Evolutionary conservation across 176 grass and related monocot species (phyloP).

Genomic region (Aechmea fasciata): DNA sequence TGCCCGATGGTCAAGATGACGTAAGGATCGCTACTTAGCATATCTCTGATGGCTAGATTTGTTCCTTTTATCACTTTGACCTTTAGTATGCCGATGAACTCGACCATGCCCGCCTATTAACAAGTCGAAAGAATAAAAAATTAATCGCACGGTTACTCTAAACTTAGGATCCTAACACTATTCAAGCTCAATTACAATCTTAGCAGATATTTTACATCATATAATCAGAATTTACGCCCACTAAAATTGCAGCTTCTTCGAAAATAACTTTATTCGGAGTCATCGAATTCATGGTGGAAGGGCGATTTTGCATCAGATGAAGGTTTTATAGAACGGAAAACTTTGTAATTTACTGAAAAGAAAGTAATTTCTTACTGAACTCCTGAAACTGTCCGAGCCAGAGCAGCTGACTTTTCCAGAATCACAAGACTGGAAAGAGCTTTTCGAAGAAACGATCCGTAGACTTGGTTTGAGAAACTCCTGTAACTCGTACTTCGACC

Average conservation of each 20-base stretch:
- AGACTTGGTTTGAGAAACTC: slow-evolving; percentile 79
- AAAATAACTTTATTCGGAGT: no score
- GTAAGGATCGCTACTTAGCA: slow-evolving; percentile 66
- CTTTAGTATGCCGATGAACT: slow-evolving; percentile 67
- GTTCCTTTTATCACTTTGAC: slow-evolving; percentile 58
- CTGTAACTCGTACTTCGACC: slow-evolving; percentile 77
- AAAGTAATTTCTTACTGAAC: slow-evolving; percentile 29
- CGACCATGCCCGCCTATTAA: slow-evolving; percentile 45
- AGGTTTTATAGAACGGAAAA: no score
- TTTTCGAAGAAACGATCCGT: slow-evolving; percentile 45
- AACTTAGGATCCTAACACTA: no score
- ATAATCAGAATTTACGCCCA: no score
- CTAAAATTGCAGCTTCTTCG: no score
- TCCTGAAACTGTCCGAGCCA: slow-evolving; percentile 43
- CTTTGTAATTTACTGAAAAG: background rate
- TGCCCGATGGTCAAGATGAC: slow-evolving; percentile 54
- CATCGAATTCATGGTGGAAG: no score
- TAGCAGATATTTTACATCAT: no score
- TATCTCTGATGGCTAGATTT: slow-evolving; percentile 68
- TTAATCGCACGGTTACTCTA: background rate
- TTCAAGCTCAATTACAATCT: no score
- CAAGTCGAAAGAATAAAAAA: background rate
- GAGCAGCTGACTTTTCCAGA: slow-evolving; percentile 18
- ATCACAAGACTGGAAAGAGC: slow-evolving; percentile 25
- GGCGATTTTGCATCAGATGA: no score